Evolutionary conservation across 2,329 filamentous ascomycete genomes (phyloP).

Genomic region (Sarocladium brachiariae): DNA sequence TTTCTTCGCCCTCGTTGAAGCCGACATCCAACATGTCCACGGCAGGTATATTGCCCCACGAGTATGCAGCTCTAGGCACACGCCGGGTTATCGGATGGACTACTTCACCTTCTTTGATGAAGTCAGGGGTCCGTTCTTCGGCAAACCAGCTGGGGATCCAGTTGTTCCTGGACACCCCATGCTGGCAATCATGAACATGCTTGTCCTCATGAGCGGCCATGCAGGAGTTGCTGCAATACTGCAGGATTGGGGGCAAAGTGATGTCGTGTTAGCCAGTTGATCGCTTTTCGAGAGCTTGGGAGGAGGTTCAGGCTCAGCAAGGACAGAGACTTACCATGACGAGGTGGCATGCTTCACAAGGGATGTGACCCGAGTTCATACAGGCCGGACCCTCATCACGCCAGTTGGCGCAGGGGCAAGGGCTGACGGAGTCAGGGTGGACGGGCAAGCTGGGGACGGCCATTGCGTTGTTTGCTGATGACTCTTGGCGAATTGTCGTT

Average conservation of each 20-base stretch:
- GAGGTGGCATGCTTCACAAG: background rate
- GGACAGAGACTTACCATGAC: background rate
- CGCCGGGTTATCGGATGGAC: background rate
- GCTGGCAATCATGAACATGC: background rate
- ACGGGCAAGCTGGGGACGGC: background rate
- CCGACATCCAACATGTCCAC: background rate
- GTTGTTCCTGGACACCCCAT: background rate
- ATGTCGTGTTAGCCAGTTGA: background rate
- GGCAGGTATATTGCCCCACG: background rate
- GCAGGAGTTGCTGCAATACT: conserved; percentile 1
- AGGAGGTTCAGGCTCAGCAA: background rate
- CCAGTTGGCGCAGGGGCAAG: background rate
- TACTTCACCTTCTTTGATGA: background rate
- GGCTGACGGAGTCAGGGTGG: background rate
- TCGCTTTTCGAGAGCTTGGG: no score
- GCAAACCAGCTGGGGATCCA: background rate
- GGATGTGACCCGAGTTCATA: background rate
- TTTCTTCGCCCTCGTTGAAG: background rate
- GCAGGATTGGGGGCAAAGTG: background rate
- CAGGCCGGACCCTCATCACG: background rate
- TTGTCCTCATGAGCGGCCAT: background rate
- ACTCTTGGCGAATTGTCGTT: background rate
- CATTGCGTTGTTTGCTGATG: background rate
- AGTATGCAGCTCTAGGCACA: background rate
- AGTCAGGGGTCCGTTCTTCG: background rate